Evolutionary conservation across 106 monocot species (phyloP).

Genomic region (Phalaenopsis equestris): DNA sequence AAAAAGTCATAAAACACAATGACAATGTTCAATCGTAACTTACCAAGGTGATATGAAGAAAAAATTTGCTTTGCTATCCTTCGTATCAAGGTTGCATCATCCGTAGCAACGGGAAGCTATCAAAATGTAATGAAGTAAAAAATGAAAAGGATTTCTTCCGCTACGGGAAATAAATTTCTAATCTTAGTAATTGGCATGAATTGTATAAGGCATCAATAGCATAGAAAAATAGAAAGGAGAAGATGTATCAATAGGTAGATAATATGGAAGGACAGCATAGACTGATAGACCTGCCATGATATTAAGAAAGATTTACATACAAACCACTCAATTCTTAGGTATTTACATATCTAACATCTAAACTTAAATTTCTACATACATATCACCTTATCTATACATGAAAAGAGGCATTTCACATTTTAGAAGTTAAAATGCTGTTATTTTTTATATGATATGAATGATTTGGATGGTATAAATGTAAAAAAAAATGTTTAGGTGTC

Average conservation of each 20-base stretch:
- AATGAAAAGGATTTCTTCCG: not conserved
- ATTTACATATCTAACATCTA: no score
- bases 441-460: no score
- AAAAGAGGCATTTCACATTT: no score
- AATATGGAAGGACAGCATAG: not conserved
- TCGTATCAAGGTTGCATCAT: slow-evolving; percentile 32
- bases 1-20: not conserved
- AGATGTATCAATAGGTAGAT: not conserved
- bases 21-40: slow-evolving; percentile 5
- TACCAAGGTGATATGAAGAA: slow-evolving; percentile 63
- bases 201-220: not conserved
- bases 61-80: slow-evolving; percentile 72
- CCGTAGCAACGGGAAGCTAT: slow-evolving; percentile 67
- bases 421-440: no score
- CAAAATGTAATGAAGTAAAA: slow-evolving; percentile 2
- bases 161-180: not conserved
- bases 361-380: no score
- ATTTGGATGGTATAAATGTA: no score
- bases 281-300: no score
- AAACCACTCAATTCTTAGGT: no score
- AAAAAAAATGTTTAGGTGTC: no score
- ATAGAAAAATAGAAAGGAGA: not conserved
- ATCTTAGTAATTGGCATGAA: not conserved
- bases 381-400: no score
- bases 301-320: no score